Base-by-base conservation (phyloP, 129 eudicot genomes). In the Kitagawia praeruptora region DNA sequence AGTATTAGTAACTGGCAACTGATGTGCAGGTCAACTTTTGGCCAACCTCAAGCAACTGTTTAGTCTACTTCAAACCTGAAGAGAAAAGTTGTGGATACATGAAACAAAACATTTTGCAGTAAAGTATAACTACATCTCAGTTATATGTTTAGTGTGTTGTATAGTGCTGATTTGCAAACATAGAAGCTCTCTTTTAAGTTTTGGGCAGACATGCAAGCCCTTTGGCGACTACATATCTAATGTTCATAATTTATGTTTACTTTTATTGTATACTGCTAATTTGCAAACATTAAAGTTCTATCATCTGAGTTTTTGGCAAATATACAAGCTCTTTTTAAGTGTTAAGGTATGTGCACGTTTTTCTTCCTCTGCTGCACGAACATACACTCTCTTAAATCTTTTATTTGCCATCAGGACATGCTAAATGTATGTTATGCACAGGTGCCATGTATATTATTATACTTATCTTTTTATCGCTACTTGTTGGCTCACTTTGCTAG, bases 1-100 rank as follows among this genome's bases (percentile, higher is more conserved):
- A 39, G 47, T 40, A 23, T 78, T 37, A 54, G 45, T 6, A 31
- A 48, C 19, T 45, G 75, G 73, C 81, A 28, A 42, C 37, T 71
- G 79, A 66, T 82, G 31, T 85, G 79, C 91, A 93, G 98, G 84
- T 93, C 98, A 31, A 82, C 80, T n/a, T 93, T 91, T 84, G 98
- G 98, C 78, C 89, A 92, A 81, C 81, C 93, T 23, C 92, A 85
- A 87, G 64, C 89, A 37, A 83, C 84, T 70, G 89, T 79, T 53
- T 49, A 90, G 63, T 82, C 89, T n/a, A 77, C 86, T 8, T 74
- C 87, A 11, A 85, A 83, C 81, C 86, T 70, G 28, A 56, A n/a
- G 85, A 86, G 95, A 80, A 87, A 91, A 70, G 82, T 83, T 47
- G 82, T 91, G 10, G 90, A 83, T 72, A 70, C 37, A n/a, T 84